These are phyloP conservation scores for Pichia cactophila DNA, from an alignment of 1,139 yeast species.

Conservation along the genomic window DNA sequence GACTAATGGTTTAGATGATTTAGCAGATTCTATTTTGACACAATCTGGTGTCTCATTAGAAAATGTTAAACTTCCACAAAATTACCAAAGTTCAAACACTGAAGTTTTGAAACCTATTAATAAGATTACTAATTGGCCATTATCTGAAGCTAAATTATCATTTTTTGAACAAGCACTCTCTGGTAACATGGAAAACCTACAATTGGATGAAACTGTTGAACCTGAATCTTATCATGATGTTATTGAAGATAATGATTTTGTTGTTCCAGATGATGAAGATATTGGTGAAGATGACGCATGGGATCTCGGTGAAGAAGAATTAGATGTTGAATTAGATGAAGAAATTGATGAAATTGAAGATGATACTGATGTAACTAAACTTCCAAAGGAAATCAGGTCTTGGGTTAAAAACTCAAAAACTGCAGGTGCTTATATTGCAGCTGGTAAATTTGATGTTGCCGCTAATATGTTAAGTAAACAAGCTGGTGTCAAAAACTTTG, in stretches of 20 bases:
- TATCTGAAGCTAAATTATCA: constrained; percentile 62
- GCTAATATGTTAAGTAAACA: constrained; percentile 88
- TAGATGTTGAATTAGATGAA: constrained; percentile 54
- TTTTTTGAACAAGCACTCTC: constrained; percentile 79
- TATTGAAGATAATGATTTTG: constrained; percentile 24
- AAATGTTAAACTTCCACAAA: constrained; percentile 61
- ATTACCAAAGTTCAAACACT: constrained; percentile 31
- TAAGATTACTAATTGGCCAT: constrained; percentile 59
- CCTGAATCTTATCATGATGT: constrained; percentile 24
- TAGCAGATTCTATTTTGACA: constrained; percentile 63
- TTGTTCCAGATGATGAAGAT: constrained; percentile 31
- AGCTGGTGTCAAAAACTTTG: constrained; percentile 77
- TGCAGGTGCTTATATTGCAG: constrained; percentile 90
- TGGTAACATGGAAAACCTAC: constrained; percentile 66
- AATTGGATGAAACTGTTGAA: constrained; percentile 37
- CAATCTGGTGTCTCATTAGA: constrained; percentile 58
- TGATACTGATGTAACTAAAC: constrained; percentile 28
- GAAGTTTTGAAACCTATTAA: constrained; percentile 42
- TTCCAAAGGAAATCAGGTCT: constrained; percentile 55
- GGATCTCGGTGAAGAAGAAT: constrained; percentile 53
- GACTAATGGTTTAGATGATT: constrained; percentile 69
- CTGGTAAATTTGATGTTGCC: constrained; percentile 95
- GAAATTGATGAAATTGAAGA: constrained; percentile 50
- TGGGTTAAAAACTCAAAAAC: constrained; percentile 90
- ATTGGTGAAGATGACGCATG: constrained; percentile 50